A percentile compares a stretch with the other conserved stretches of the same genome.
These are phyloP conservation scores for Miamiensis avidus DNA, from an alignment of 169 alveolate genomes.

Conservation along the genomic window DNA sequence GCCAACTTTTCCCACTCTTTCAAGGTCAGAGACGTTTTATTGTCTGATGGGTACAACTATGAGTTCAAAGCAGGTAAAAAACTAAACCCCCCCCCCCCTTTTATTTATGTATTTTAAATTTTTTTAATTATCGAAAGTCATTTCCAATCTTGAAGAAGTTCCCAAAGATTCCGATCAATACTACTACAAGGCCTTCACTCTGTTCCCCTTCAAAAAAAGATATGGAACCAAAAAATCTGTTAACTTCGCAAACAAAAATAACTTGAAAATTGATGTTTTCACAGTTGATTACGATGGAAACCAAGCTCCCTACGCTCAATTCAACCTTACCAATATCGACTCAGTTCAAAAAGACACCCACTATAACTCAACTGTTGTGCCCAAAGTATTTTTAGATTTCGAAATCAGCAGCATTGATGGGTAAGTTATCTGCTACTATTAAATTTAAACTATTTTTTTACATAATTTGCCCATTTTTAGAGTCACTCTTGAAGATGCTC, in stretches of 20 bases:
- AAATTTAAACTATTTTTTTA: constrained; percentile 30
- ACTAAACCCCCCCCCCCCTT: too few species aligned
- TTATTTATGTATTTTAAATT: background rate
- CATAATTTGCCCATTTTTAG: constrained; percentile 3
- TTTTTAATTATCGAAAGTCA: background rate
- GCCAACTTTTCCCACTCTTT: constrained; percentile 68
- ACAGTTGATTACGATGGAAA: constrained; percentile 31
- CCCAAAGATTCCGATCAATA: constrained; percentile 45
- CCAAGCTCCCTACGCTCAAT: constrained; percentile 10
- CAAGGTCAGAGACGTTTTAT: constrained; percentile 56
- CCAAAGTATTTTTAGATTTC: constrained; percentile 49
- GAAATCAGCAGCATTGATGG: constrained; percentile 63
- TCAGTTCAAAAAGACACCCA: constrained; percentile 43
- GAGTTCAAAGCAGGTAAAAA: constrained; percentile 6
- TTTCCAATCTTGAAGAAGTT: constrained; percentile 5
- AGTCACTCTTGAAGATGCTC: background rate
- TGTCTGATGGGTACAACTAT: constrained; percentile 36
- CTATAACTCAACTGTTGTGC: constrained; percentile 37
- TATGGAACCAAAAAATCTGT: constrained; percentile 51
- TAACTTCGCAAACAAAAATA: constrained; percentile 47
- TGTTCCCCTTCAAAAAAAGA: constrained; percentile 40
- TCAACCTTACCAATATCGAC: constrained; percentile 42
- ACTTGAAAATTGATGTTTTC: constrained; percentile 41
- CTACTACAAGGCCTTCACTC: constrained; percentile 43
- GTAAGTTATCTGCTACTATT: constrained; percentile 25